phyloP scores from a whole-genome alignment of 2,329 filamentous ascomycete genomes.

The Epichloe amarillans region DNA sequence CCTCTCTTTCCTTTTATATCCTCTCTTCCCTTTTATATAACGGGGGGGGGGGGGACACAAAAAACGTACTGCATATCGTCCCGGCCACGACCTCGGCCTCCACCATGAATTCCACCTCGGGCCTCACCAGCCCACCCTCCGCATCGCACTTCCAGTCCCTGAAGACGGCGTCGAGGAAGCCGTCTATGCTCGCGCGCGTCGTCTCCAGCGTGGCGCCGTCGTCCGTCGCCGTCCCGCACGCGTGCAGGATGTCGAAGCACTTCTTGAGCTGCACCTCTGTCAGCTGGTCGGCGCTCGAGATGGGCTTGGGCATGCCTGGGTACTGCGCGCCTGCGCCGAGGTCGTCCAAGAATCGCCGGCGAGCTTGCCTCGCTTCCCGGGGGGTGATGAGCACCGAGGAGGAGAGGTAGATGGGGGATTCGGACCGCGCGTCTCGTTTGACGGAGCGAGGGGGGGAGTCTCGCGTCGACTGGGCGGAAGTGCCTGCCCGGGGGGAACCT shows the following conservation, averaged over 20 bases:
- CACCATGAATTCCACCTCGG: slow-evolving; percentile 16
- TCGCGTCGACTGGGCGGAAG: not conserved
- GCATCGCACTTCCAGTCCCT: slow-evolving; percentile 13
- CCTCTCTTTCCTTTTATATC: not conserved
- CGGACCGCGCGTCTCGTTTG: slow-evolving; percentile 2
- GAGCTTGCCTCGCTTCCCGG: slow-evolving; percentile 1
- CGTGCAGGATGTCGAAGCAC: slow-evolving; percentile 21
- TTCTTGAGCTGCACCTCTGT: slow-evolving; percentile 15
- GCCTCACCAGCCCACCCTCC: slow-evolving; percentile 8
- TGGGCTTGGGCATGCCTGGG: slow-evolving; percentile 9
- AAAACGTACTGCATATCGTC: slow-evolving; percentile 15
- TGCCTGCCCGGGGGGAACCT: not conserved
- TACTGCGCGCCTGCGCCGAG: slow-evolving; percentile 11
- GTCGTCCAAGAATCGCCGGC: slow-evolving; percentile 12
- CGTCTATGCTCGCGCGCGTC: slow-evolving; percentile 19
- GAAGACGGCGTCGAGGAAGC: slow-evolving; percentile 19
- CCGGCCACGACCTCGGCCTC: slow-evolving; percentile 16
- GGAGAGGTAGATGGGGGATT: slow-evolving; percentile 10
- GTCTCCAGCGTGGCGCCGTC: slow-evolving; percentile 9
- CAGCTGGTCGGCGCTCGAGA: slow-evolving; percentile 14
- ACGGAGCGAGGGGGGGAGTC: not conserved
- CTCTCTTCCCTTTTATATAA: too few relatives aligned
- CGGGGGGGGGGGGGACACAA: too few relatives aligned
- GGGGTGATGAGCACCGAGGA: not conserved
- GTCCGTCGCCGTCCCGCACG: slow-evolving; percentile 17